A percentile compares a stretch with the other conserved stretches of the same genome.
Conservation (phyloP, 352 stramenopile species). For the Blastocystis sp. region DNA sequence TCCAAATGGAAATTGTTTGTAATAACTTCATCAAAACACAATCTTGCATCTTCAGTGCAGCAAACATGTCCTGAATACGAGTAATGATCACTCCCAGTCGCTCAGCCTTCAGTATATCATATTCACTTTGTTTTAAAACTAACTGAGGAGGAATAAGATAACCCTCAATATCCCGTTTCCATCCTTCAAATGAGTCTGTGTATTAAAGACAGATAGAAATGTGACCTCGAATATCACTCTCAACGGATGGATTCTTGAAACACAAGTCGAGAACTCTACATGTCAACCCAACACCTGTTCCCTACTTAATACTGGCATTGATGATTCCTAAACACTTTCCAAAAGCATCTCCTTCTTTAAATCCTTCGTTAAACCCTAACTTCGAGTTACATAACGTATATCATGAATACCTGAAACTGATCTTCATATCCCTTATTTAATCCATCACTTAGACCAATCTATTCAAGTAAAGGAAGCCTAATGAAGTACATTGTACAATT, state of each 20-base stretch:
- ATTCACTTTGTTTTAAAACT: constrained; percentile 29
- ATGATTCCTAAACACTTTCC: constrained; percentile 51
- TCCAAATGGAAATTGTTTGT: constrained; percentile 32
- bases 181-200: neutral
- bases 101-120: constrained; percentile 16
- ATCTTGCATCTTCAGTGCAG: constrained; percentile 42
- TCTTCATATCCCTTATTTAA: neutral
- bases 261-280: constrained; percentile 31
- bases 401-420: neutral
- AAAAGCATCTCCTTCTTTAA: constrained; percentile 50
- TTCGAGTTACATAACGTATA: neutral
- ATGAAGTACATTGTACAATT: constrained; percentile 2
- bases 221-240: constrained; percentile 15
- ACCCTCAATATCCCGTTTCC: constrained; percentile 33
- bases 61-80: constrained; percentile 23
- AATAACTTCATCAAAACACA: constrained; percentile 47
- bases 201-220: neutral
- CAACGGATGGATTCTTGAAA: constrained; percentile 42
- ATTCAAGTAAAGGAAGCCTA: too few species aligned
- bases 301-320: constrained; percentile 36
- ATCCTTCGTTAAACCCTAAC: constrained; percentile 11
- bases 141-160: constrained; percentile 15
- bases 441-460: constrained; percentile 37
- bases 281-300: neutral
- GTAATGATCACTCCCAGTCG: constrained; percentile 19